Percentiles rank a stretch among this genome's conserved stretches.
Evolutionary conservation across 1,284 basidiomycete species (phyloP).

Genomic region (Trametes versicolor): DNA sequence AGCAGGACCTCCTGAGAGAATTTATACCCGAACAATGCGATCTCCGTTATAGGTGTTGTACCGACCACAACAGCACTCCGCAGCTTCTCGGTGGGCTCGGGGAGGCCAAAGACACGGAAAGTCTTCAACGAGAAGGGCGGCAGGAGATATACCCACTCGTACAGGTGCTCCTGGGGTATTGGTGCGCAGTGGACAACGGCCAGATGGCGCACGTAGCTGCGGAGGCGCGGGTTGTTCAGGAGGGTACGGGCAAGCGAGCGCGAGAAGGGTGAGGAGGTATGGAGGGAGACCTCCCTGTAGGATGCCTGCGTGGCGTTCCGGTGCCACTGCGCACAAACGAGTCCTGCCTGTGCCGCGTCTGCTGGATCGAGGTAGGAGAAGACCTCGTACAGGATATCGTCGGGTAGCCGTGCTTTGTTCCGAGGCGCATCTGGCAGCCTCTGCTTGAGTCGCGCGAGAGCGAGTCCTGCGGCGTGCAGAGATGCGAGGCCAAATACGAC

Average conservation of each 20-base stretch:
- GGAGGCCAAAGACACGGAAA: not conserved
- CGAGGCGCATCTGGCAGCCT: no score
- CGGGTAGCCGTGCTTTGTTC: not conserved
- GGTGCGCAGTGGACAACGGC: constrained; percentile 4
- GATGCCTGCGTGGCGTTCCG: constrained; percentile 6
- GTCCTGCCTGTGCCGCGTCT: constrained; percentile 9
- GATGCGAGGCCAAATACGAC: no score
- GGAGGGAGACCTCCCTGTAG: not conserved
- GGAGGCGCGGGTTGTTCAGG: not conserved
- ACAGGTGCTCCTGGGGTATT: not conserved
- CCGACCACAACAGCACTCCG: not conserved
- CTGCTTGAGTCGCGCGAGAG: no score
- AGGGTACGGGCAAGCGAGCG: constrained; percentile 3
- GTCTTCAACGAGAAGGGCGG: not conserved
- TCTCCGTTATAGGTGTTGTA: not conserved
- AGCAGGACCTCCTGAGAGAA: not conserved
- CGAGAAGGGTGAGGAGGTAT: not conserved
- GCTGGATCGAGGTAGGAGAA: constrained; percentile 5
- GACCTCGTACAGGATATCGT: constrained; percentile 5
- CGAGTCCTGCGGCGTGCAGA: no score
- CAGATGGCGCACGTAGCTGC: constrained; percentile 4
- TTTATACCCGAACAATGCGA: not conserved
- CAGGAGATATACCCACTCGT: not conserved
- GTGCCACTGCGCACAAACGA: constrained; percentile 11
- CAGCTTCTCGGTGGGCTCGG: not conserved